These are phyloP conservation scores for Alternaria gansuensis DNA, from an alignment of 2,329 filamentous ascomycete genomes.

Conservation along the genomic window DNA sequence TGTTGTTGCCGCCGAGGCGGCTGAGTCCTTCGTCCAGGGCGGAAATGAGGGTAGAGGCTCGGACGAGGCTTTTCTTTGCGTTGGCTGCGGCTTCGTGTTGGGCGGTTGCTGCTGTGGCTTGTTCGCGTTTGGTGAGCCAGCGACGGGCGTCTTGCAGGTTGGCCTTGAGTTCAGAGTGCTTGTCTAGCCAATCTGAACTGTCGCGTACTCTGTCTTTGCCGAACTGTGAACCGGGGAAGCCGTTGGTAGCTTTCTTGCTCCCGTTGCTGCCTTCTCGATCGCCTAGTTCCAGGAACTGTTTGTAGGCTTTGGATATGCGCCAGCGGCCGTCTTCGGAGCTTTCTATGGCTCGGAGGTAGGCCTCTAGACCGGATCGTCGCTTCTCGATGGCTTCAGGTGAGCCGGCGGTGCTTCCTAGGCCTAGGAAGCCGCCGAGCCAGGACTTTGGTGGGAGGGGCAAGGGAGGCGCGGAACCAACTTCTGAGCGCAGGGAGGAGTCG, in stretches of 20 bases:
- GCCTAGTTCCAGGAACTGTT: conserved; percentile 73
- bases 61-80: conserved; percentile 77
- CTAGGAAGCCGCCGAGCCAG: conserved; percentile 70
- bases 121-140: conserved; percentile 73
- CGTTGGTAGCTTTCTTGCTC: conserved; percentile 23
- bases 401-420: conserved; percentile 66
- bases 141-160: conserved; percentile 73
- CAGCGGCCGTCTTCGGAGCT: conserved; percentile 77
- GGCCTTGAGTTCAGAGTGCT: conserved; percentile 76
- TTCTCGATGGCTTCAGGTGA: conserved; percentile 75
- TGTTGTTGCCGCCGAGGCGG: conserved; percentile 47
- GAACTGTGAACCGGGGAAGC: conserved; percentile 49
- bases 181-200: conserved; percentile 74
- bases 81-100: conserved; percentile 75
- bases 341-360: conserved; percentile 76
- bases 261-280: conserved; percentile 33
- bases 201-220: conserved; percentile 57
- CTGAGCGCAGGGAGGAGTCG: conserved; percentile 67
- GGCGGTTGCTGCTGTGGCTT: conserved; percentile 64
- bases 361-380: conserved; percentile 73
- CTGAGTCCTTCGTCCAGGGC: conserved; percentile 71
- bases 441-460: conserved; percentile 74
- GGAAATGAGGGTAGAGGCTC: conserved; percentile 70
- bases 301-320: conserved; percentile 77
- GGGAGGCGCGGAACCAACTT: conserved; percentile 71